Conservation (phyloP, 257 asterid species). For the Solanum megistacrolobum region DNA sequence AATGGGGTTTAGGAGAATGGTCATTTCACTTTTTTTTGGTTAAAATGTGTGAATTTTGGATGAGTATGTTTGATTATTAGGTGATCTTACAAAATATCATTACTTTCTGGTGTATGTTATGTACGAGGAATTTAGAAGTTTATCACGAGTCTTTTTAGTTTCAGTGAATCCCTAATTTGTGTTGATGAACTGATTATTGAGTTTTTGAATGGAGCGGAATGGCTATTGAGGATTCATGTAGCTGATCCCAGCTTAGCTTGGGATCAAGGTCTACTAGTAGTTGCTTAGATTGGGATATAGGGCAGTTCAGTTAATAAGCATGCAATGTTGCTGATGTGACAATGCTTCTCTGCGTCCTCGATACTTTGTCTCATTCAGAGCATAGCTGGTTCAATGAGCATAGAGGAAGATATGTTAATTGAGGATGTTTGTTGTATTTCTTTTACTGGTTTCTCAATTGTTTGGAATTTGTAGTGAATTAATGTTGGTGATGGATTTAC, state of each 20-base stretch:
- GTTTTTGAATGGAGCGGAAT: background rate
- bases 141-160: background rate
- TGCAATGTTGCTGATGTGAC: background rate
- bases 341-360: background rate
- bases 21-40: background rate
- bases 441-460: background rate
- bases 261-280: background rate
- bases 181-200: background rate
- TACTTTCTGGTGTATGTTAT: background rate
- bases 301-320: background rate
- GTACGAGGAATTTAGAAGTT: background rate
- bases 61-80: background rate
- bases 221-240: background rate
- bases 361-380: background rate
- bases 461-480: background rate
- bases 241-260: background rate
- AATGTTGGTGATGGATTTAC: background rate
- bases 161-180: background rate
- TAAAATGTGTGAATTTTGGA: background rate
- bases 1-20: background rate
- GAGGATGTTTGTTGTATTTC: background rate
- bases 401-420: background rate
- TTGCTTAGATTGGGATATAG: background rate
- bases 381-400: background rate
- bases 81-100: background rate